Percentiles rank a stretch among this genome's conserved stretches.
Evolutionary conservation across 148 eudicot species (phyloP).

Genomic region (Chenopodium berlandieri): DNA sequence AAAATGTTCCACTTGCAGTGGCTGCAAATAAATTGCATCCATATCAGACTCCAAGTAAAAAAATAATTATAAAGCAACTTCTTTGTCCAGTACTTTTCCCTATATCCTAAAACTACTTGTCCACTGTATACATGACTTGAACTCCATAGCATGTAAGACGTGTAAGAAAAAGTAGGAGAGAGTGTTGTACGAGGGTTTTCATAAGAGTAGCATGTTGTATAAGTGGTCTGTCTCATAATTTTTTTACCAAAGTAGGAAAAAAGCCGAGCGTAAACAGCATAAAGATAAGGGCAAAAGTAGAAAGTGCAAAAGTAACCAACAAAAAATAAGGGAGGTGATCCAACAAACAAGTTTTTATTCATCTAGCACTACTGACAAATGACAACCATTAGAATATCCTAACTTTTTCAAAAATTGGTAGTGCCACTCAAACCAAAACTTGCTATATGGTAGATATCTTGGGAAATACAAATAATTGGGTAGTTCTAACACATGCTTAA

Average conservation of each 20-base stretch:
- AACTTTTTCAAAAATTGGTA: not conserved
- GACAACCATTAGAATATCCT: not conserved
- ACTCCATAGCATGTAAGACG: no score
- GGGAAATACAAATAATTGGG: not conserved
- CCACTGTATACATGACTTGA: not conserved
- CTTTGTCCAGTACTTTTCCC: not conserved
- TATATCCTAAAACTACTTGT: not conserved
- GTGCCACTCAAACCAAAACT: not conserved
- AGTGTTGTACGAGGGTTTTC: no score
- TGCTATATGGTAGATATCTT: not conserved
- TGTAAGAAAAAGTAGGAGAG: no score
- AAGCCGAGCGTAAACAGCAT: no score
- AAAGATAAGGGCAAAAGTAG: no score
- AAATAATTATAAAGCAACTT: not conserved
- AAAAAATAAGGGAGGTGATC: not conserved
- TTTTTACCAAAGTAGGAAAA: no score
- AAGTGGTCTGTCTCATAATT: no score
- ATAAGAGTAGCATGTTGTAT: no score
- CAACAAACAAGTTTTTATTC: not conserved
- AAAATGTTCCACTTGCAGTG: constrained; percentile 82
- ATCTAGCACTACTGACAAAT: not conserved
- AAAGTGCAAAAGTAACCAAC: no score
- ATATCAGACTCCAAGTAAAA: constrained; percentile 15
- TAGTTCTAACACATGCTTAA: not conserved
- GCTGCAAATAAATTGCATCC: constrained; percentile 50